Evolutionary conservation across 768 basidiomycete species (phyloP), one percentile per base, ranked within the genome.

Genomic region (Phaeotremella fagi): DNA sequence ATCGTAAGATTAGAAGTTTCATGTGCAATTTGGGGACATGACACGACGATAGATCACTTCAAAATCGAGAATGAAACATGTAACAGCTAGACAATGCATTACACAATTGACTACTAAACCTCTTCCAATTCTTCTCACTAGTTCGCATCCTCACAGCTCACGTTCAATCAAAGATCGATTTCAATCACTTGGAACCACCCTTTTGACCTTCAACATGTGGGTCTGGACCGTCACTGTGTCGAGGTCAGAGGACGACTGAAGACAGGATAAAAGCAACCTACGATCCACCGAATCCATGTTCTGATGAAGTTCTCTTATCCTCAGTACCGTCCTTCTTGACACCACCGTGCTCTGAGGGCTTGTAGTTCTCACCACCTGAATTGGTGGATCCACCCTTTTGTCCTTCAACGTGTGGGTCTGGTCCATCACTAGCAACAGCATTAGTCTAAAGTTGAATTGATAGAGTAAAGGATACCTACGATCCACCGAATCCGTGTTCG

Each of bases 401-500:
- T 31, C 75, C 74, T 51, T 72, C 70, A 23, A 70, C 70, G 62
- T 69, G 66, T 27, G 72, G 72, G 57, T 74, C 72, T 29, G 72
- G 72, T 46, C 73, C 70, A 45, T 69, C 70, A 48, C 57, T 55
- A 36, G 35, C 14, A 41, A 38, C 7, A 20, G 31, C 2, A 45
- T 61, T 44, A 64, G 49, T 43, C 50, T 18, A 15, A 43, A 18
- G n/a, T 24, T 24, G 7, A 16, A 7, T 35, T 47, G 28, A 20
- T 24, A n/a, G 28, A 48, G 25, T 27, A 24, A 7, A 16, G 31
- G 31, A 7, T 7, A 50, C 60, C 53, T 37, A 64, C 49, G 56
- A 58, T 26, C 68, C 66, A 42, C 71, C 71, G 59, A 74, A 72
- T 57, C 75, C 76, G 70, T 77, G 75, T 56, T 77, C 75, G 20